These are phyloP conservation scores for Suillus tomentosus DNA, from an alignment of 768 basidiomycete species.

Conservation along the genomic window DNA sequence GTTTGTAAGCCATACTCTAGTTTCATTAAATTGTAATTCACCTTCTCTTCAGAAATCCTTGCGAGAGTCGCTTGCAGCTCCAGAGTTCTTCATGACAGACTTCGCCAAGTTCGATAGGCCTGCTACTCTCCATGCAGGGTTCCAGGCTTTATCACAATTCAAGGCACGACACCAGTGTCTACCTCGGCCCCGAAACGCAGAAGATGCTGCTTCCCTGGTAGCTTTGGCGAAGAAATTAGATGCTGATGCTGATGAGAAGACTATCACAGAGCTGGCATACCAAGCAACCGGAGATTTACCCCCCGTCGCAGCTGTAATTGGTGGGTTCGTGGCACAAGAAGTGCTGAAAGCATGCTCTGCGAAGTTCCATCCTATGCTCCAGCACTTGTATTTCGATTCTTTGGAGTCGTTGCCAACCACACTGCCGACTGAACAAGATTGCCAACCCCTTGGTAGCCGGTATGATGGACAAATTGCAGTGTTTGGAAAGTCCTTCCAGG, in stretches of 20 bases:
- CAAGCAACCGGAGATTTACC: constrained; percentile 91
- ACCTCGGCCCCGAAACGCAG: constrained; percentile 79
- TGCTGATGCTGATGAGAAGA: constrained; percentile 75
- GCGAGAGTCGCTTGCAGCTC: constrained; percentile 75
- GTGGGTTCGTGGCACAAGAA: constrained; percentile 98
- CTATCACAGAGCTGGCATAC: constrained; percentile 82
- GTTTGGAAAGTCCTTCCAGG: constrained; percentile 91
- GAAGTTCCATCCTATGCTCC: constrained; percentile 96
- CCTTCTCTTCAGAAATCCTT: constrained; percentile 77
- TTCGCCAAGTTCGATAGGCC: constrained; percentile 98
- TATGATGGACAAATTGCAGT: constrained; percentile 97
- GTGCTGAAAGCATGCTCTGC: constrained; percentile 95
- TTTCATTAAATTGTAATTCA: constrained; percentile 2
- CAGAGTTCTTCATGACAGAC: constrained; percentile 93
- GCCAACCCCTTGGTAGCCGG: constrained; percentile 76
- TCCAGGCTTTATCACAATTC: constrained; percentile 90
- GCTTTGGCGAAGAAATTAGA: constrained; percentile 78
- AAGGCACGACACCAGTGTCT: constrained; percentile 60
- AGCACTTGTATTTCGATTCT: constrained; percentile 96
- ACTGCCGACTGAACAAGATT: constrained; percentile 80
- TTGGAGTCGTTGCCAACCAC: constrained; percentile 85
- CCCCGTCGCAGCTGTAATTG: constrained; percentile 90
- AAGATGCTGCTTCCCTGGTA: constrained; percentile 77
- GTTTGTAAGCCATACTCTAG: constrained; percentile 63
- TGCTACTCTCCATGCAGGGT: constrained; percentile 86